Conservation (phyloP, 805 yeast genomes). For the Kodamaea kakaduensis region DNA sequence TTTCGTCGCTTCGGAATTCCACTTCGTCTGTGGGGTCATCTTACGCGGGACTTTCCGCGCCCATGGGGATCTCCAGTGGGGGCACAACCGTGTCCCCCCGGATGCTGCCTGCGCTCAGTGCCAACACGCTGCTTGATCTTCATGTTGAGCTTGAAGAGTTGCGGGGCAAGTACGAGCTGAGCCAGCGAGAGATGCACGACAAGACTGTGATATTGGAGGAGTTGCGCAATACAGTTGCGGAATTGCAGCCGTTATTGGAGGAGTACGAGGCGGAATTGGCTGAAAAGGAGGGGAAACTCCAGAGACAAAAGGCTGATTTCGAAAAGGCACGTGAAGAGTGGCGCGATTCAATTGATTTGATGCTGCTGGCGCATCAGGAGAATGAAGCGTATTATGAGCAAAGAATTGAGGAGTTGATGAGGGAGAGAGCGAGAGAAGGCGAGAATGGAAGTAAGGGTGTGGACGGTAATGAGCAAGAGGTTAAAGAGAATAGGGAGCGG, state of each 20-base stretch:
- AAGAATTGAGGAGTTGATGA: constrained; percentile 38
- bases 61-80: too few relatives aligned
- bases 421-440: constrained; percentile 9
- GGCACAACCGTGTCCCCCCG: neutral
- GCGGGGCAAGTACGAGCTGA: constrained; percentile 20
- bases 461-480: neutral
- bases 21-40: too few relatives aligned
- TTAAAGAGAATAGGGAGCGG: constrained; percentile 1
- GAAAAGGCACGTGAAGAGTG: constrained; percentile 57
- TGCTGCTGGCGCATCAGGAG: constrained; percentile 53
- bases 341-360: constrained; percentile 52
- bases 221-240: constrained; percentile 45
- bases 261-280: constrained; percentile 43
- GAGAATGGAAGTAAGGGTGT: neutral
- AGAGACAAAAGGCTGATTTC: constrained; percentile 43
- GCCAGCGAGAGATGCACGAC: constrained; percentile 32
- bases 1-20: too few relatives aligned
- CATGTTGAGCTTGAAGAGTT: constrained; percentile 17
- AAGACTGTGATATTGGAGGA: constrained; percentile 46
- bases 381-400: constrained; percentile 46
- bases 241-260: constrained; percentile 44
- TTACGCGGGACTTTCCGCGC: too few relatives aligned
- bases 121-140: neutral
- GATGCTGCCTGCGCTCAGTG: neutral
- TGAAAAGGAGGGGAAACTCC: constrained; percentile 44